Evolutionary conservation across 2,329 filamentous ascomycete genomes (phyloP).

Genomic region (Orbilia quercus): DNA sequence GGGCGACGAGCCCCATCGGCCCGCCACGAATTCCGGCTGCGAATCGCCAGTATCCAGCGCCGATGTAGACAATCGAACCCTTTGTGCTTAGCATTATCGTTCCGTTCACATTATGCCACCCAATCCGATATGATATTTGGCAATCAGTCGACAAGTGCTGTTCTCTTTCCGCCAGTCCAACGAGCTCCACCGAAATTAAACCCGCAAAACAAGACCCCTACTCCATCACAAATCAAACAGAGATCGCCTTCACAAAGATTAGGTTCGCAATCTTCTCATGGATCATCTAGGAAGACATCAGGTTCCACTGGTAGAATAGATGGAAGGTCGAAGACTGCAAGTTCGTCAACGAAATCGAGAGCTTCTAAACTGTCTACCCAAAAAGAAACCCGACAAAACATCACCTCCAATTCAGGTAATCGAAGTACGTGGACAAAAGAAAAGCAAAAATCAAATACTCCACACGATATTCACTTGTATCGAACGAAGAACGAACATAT

Average conservation of each 20-base stretch:
- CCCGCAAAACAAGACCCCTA: neutral
- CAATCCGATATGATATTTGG: constrained; percentile 28
- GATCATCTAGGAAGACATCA: neutral
- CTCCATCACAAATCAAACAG: neutral
- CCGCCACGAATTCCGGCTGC: constrained; percentile 14
- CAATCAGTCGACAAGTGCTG: constrained; percentile 13
- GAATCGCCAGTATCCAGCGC: neutral
- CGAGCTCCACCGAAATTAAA: neutral
- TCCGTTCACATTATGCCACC: constrained; percentile 26
- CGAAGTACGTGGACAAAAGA: too few species aligned
- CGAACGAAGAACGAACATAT: constrained; percentile 28
- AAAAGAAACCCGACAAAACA: neutral
- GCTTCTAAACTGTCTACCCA: neutral
- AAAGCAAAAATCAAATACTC: neutral
- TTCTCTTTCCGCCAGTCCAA: constrained; percentile 18
- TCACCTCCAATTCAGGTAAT: too few species aligned
- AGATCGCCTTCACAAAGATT: neutral
- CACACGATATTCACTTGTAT: constrained; percentile 40
- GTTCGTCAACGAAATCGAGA: neutral
- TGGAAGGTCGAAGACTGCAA: neutral
- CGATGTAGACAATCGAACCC: neutral
- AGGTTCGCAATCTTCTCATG: neutral
- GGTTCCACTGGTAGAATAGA: neutral
- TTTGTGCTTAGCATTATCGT: neutral
- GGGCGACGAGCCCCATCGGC: constrained; percentile 19